Conservation (phyloP, 2,329 filamentous ascomycete species). For the Trichoderma brevicompactum region DNA sequence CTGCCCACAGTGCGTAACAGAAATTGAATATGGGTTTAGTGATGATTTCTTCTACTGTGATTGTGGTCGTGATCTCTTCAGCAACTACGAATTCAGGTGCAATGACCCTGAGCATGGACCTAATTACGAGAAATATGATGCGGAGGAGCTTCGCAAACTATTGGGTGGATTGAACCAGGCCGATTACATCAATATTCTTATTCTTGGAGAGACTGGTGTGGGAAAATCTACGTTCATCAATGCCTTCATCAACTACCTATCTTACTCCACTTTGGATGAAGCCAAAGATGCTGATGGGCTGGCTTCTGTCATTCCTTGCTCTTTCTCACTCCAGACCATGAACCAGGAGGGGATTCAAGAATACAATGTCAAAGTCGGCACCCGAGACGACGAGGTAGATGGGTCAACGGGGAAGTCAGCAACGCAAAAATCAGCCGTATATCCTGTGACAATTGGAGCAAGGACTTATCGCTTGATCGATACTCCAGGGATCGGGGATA, state of each 20-base stretch:
- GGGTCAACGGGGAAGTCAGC: slow-evolving; percentile 23
- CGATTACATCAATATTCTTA: slow-evolving; percentile 48
- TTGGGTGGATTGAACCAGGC: neutral
- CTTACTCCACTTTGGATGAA: slow-evolving; percentile 45
- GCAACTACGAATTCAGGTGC: slow-evolving; percentile 42
- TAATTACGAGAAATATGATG: slow-evolving; percentile 29
- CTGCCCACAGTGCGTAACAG: slow-evolving; percentile 11
- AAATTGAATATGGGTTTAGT: slow-evolving; percentile 21
- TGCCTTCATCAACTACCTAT: slow-evolving; percentile 52
- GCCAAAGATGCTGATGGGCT: slow-evolving; percentile 34
- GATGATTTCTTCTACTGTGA: slow-evolving; percentile 43
- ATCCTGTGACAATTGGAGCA: slow-evolving; percentile 15
- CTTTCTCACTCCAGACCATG: slow-evolving; percentile 28
- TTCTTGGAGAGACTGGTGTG: slow-evolving; percentile 54
- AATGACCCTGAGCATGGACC: slow-evolving; percentile 35
- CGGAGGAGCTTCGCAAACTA: neutral
- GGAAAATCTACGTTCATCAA: slow-evolving; percentile 57
- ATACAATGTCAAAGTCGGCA: slow-evolving; percentile 27
- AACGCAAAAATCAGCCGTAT: slow-evolving; percentile 17
- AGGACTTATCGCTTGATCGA: slow-evolving; percentile 28
- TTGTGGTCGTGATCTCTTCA: slow-evolving; percentile 40
- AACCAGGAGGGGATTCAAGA: slow-evolving; percentile 22
- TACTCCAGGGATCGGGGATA: slow-evolving; percentile 24
- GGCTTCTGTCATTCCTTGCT: slow-evolving; percentile 31
- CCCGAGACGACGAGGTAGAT: slow-evolving; percentile 29